phyloP scores from a whole-genome alignment of 495 filamentous ascomycete genomes.

The Penicillium odoratum region DNA sequence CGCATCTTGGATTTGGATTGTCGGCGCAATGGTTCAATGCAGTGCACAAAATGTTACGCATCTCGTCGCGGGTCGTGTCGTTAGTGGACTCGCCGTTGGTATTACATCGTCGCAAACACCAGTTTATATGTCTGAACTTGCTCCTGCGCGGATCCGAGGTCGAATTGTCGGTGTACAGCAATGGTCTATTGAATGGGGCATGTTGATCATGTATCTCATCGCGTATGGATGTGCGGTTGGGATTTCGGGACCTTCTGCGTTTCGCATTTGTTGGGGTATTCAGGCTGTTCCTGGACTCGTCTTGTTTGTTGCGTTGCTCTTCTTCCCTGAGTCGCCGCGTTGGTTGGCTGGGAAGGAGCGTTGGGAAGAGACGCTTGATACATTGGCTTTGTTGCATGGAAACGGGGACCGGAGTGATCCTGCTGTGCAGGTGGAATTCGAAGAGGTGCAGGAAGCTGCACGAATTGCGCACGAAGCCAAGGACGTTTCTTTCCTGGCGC shows the following conservation, averaged over 20 bases:
- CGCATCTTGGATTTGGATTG: constrained; percentile 69
- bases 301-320: constrained; percentile 63
- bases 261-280: constrained; percentile 71
- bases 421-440: constrained; percentile 68
- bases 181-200: constrained; percentile 73
- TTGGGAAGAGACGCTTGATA: constrained; percentile 64
- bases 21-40: constrained; percentile 68
- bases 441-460: constrained; percentile 66
- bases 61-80: constrained; percentile 67
- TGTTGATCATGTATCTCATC: constrained; percentile 61
- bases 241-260: constrained; percentile 51
- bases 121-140: constrained; percentile 79
- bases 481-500: constrained; percentile 61
- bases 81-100: constrained; percentile 72
- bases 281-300: constrained; percentile 68
- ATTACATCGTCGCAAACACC: constrained; percentile 76
- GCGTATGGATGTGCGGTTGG: constrained; percentile 64
- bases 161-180: constrained; percentile 75
- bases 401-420: constrained; percentile 64
- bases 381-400: constrained; percentile 69
- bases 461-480: constrained; percentile 48
- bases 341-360: constrained; percentile 73
- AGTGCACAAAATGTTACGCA: constrained; percentile 58
- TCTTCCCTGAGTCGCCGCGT: constrained; percentile 70
- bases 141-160: constrained; percentile 64